Conservation (phyloP, 495 filamentous ascomycete genomes). For the Lophiostoma macrostomum region DNA sequence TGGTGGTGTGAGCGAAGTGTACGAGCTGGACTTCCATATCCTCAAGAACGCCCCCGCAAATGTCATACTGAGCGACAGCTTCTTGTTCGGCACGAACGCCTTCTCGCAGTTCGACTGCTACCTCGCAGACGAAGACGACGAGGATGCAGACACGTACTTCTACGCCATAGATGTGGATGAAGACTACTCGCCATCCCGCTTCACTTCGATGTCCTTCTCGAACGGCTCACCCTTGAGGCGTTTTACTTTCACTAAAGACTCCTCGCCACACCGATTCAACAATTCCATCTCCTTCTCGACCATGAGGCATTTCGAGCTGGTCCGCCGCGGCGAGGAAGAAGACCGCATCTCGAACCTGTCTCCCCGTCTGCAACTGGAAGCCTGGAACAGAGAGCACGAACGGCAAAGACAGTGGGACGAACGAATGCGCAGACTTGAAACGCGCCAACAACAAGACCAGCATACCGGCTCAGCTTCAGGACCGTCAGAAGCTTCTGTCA, state of each 20-base stretch:
- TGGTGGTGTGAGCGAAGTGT: not conserved
- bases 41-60: constrained; percentile 8
- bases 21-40: constrained; percentile 8
- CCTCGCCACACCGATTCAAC: too few relatives aligned
- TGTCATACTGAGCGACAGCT: constrained; percentile 5
- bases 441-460: too few relatives aligned
- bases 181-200: too few relatives aligned
- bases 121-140: constrained; percentile 3
- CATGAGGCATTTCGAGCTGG: not conserved
- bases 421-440: too few relatives aligned
- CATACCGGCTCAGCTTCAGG: too few relatives aligned
- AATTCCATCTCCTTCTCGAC: too few relatives aligned
- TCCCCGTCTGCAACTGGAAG: not conserved
- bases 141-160: constrained; percentile 4
- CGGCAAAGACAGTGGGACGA: too few relatives aligned
- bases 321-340: not conserved
- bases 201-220: too few relatives aligned
- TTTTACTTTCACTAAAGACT: too few relatives aligned
- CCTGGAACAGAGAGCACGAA: not conserved
- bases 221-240: too few relatives aligned
- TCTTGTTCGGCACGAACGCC: constrained; percentile 1
- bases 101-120: constrained; percentile 9
- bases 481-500: too few relatives aligned
- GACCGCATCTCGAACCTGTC: not conserved
- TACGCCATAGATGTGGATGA: constrained; percentile 6